These are phyloP conservation scores for Kokia cookei DNA, from an alignment of 441 rosid species.

Conservation along the genomic window DNA sequence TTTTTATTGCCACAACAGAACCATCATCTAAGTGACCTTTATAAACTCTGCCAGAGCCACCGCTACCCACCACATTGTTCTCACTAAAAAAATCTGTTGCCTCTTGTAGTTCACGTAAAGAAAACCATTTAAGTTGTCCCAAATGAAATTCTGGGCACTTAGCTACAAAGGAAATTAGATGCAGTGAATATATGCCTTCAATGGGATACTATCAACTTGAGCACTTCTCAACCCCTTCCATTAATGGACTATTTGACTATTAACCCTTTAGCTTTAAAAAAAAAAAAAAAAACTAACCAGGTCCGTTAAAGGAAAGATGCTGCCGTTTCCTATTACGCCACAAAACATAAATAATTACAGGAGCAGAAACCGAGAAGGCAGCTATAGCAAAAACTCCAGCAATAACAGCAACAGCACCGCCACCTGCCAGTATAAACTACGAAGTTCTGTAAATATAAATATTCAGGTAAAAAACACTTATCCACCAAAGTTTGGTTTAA, in stretches of 20 bases:
- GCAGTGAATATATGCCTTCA: too few species aligned
- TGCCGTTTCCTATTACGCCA: slow-evolving; percentile 34
- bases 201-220: too few species aligned
- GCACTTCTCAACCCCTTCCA: too few species aligned
- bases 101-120: slow-evolving; percentile 74
- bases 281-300: slow-evolving; percentile 41
- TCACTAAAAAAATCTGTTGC: slow-evolving; percentile 74
- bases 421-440: slow-evolving; percentile 26
- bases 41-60: too few species aligned
- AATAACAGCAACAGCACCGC: slow-evolving; percentile 59
- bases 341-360: slow-evolving; percentile 68
- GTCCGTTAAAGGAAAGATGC: slow-evolving; percentile 87
- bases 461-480: too few species aligned
- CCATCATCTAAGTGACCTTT: slow-evolving; percentile 60
- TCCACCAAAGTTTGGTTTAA: too few species aligned
- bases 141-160: slow-evolving; percentile 87
- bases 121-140: slow-evolving; percentile 80
- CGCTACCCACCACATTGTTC: slow-evolving; percentile 35
- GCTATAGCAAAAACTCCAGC: slow-evolving; percentile 94
- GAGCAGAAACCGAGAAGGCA: slow-evolving; percentile 78
- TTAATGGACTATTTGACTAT: too few species aligned
- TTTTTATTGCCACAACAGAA: slow-evolving; percentile 70
- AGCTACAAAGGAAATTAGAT: slow-evolving; percentile 38
- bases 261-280: too few species aligned
- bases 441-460: background rate